These are phyloP conservation scores for Salvia sclarea DNA, from an alignment of 305 asterid genomes.

Conservation along the genomic window DNA sequence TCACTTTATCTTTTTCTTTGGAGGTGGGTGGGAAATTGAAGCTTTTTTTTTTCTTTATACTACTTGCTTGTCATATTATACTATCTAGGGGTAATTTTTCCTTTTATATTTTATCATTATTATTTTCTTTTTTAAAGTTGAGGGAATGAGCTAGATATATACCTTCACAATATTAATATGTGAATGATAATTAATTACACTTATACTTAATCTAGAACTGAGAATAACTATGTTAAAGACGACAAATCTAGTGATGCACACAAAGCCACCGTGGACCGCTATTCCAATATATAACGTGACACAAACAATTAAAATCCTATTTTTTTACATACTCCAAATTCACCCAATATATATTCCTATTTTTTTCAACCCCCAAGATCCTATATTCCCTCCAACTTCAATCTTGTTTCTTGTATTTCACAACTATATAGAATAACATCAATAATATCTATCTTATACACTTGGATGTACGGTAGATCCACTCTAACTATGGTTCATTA, in stretches of 20 bases:
- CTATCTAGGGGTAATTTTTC: no score
- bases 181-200: not conserved
- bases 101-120: no score
- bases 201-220: conserved; percentile 14
- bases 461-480: no score
- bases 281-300: conserved; percentile 1
- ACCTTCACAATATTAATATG: no score
- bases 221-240: conserved; percentile 31
- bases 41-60: no score
- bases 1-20: not conserved
- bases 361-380: not conserved
- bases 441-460: no score
- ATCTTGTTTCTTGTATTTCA: not conserved
- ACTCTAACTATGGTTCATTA: no score
- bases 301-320: not conserved
- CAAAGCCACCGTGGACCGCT: conserved; percentile 16
- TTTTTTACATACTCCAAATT: not conserved
- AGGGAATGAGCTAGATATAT: no score
- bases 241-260: conserved; percentile 26
- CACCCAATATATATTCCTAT: not conserved
- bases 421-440: no score
- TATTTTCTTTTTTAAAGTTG: no score
- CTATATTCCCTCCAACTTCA: not conserved
- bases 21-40: not conserved
- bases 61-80: no score